Evolutionary conservation across 2,329 filamentous ascomycete species (phyloP), one percentile per base, ranked within the genome.

Genomic region (Xylariales sp.): DNA sequence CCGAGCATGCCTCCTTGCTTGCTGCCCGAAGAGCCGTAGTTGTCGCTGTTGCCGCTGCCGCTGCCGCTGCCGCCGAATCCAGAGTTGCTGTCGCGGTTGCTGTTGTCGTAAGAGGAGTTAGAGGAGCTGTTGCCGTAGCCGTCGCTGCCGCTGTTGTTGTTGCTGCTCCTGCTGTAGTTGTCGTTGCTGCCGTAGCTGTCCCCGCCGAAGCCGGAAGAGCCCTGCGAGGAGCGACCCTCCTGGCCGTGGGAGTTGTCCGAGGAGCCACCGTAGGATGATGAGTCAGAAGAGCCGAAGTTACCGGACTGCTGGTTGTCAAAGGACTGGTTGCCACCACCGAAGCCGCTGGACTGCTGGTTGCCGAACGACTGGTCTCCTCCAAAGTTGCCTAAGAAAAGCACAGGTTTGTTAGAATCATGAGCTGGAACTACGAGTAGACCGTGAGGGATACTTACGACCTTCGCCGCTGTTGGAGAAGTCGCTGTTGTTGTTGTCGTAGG

Each of bases 11-110:
- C 30, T 6, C 15, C 30, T 17, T 37, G 16, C 12, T 20, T 29
- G 34, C 34, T 15, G 14, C 24, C 16, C 5, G 33, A 37, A 6
- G 34, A 37, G 34, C 34, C 34, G 23, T 35, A 27, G 21, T 35
- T 15, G 15, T 35, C 28, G 15, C 28, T 15, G n/a, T 27, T 15
- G 14, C 21, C n/a, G 23, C 21, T n/a, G 23, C 15, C 28, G 33
- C 21, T 35, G 33, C 12, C 18, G 1, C 17, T 5, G 33, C 33
- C 18, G 20, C 15, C 17, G 30, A 18, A 15, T 8, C 20, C 17
- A 18, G 17, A 18, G 30, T 19, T 18, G 7, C 30, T 33, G 7
- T 18, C 15, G 30, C 30, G 17, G 30, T 15, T n/a, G n/a, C n/a
- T n/a, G n/a, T n/a, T n/a, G n/a, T n/a, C n/a, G n/a, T n/a, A n/a